Conservation (phyloP, 176 grass and related monocot species). For the Triticum monococcum region DNA sequence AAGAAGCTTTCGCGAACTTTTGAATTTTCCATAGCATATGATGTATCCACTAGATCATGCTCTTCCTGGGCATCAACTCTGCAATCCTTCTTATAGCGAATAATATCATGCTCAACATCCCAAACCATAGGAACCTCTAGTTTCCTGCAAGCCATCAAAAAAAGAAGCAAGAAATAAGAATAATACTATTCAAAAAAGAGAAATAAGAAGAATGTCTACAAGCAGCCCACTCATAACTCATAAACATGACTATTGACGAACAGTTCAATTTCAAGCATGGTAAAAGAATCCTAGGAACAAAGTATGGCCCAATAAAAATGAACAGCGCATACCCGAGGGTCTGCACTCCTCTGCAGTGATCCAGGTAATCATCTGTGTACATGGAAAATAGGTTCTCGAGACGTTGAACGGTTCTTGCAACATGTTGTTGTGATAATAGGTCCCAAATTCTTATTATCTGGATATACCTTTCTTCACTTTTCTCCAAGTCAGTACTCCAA, state of each 20-base stretch:
- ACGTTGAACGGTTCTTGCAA: slow-evolving; percentile 49
- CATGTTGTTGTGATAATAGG: slow-evolving; percentile 42
- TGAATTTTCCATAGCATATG: slow-evolving; percentile 55
- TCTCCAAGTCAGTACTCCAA: slow-evolving; percentile 76
- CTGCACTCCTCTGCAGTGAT: slow-evolving; percentile 46
- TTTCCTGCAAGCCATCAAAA: slow-evolving; percentile 44
- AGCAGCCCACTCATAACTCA: background rate
- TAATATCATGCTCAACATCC: slow-evolving; percentile 46
- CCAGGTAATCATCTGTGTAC: slow-evolving; percentile 69
- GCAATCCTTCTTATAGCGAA: slow-evolving; percentile 46
- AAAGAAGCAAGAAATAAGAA: background rate
- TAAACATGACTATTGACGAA: background rate
- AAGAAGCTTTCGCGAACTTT: slow-evolving; percentile 90
- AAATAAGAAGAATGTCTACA: background rate
- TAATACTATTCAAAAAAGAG: background rate
- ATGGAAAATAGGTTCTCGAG: slow-evolving; percentile 74
- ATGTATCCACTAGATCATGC: slow-evolving; percentile 25
- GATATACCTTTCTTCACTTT: slow-evolving; percentile 47
- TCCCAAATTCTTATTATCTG: slow-evolving; percentile 87
- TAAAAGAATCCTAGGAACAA: background rate
- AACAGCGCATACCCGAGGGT: slow-evolving; percentile 51
- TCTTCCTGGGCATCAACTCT: slow-evolving; percentile 31
- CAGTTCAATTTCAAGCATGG: background rate
- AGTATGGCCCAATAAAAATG: background rate
- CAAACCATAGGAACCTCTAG: slow-evolving; percentile 69